A percentile compares a stretch with the other conserved stretches of the same genome.
Evolutionary conservation across 148 eudicot genomes (phyloP).

Genomic region (Fagopyrum esculentum): DNA sequence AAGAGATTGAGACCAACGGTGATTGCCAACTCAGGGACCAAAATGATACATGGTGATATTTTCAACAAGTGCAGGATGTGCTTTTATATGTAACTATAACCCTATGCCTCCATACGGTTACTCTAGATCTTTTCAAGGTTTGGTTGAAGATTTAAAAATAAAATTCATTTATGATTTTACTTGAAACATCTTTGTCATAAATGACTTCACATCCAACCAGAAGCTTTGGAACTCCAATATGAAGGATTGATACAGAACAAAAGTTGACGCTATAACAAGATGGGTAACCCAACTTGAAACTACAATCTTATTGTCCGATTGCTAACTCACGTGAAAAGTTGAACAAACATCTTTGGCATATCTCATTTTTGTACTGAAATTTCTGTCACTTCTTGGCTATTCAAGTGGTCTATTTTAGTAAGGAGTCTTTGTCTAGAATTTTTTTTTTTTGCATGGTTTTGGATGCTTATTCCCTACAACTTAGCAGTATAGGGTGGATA

Average conservation of each 20-base stretch:
- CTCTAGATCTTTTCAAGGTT: constrained; percentile 1
- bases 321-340: background rate
- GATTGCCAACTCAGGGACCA: background rate
- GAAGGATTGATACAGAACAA: background rate
- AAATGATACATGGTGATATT: background rate
- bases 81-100: background rate
- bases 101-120: background rate
- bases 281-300: background rate
- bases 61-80: background rate
- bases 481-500: background rate
- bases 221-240: background rate
- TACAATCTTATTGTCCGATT: background rate
- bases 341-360: background rate
- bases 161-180: too few species aligned
- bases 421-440: background rate
- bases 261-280: too few species aligned
- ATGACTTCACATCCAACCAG: background rate
- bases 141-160: background rate
- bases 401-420: background rate
- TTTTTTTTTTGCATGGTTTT: background rate
- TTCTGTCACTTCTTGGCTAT: background rate
- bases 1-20: background rate
- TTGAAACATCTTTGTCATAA: background rate
- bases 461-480: background rate
- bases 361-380: background rate